Conservation (phyloP, 2,329 filamentous ascomycete genomes). For the Emericellopsis atlantica region DNA sequence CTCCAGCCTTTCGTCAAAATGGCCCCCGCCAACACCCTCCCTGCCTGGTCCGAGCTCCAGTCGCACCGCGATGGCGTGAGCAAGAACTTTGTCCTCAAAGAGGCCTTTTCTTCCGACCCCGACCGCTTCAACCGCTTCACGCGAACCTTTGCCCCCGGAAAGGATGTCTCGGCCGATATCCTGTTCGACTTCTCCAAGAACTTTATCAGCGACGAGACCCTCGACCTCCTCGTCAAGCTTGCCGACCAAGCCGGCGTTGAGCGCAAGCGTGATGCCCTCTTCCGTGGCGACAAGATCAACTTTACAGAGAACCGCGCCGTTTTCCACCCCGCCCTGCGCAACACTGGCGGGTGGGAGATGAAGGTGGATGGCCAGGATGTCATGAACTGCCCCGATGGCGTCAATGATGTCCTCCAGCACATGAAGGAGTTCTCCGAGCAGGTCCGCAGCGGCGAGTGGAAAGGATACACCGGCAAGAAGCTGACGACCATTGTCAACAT, state of each 20-base stretch:
- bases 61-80: slow-evolving; percentile 77
- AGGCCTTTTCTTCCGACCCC: slow-evolving; percentile 81
- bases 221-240: slow-evolving; percentile 75
- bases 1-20: slow-evolving; percentile 24
- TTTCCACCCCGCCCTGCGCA: slow-evolving; percentile 89
- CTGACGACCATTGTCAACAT: slow-evolving; percentile 95
- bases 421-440: slow-evolving; percentile 98
- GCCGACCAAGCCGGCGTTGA: slow-evolving; percentile 85
- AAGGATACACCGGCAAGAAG: slow-evolving; percentile 93
- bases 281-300: slow-evolving; percentile 96
- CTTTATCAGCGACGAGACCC: slow-evolving; percentile 86
- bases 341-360: slow-evolving; percentile 70
- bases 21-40: slow-evolving; percentile 75
- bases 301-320: slow-evolving; percentile 96
- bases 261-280: slow-evolving; percentile 94
- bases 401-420: slow-evolving; percentile 83
- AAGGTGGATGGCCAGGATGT: slow-evolving; percentile 87
- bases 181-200: slow-evolving; percentile 99
- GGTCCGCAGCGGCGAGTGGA: slow-evolving; percentile 90
- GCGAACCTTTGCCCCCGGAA: slow-evolving; percentile 71
- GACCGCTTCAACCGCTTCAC: slow-evolving; percentile 84
- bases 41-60: slow-evolving; percentile 83
- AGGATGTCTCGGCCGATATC: slow-evolving; percentile 70
- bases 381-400: slow-evolving; percentile 76
- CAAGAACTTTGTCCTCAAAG: slow-evolving; percentile 84